Percentiles rank a stretch among this genome's conserved stretches.
Conservation (phyloP, 1,284 basidiomycete genomes). For the Trichosporon coremiiforme region DNA sequence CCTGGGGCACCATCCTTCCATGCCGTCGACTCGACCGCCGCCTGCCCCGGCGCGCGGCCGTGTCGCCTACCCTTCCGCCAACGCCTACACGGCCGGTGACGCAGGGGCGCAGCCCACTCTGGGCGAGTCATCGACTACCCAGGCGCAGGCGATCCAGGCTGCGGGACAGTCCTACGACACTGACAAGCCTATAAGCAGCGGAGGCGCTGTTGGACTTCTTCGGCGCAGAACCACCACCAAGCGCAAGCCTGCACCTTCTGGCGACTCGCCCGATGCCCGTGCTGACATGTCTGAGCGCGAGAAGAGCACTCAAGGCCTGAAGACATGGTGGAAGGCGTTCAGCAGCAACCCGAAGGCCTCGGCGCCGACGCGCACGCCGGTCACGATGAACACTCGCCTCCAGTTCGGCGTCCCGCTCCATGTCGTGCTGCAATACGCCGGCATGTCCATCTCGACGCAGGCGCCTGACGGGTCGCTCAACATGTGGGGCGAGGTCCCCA, state of each 20-base stretch:
- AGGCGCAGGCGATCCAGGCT: conserved; percentile 13
- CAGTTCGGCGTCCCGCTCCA: conserved; percentile 86
- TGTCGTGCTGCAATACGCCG: conserved; percentile 81
- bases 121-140: conserved; percentile 16
- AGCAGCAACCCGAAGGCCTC: conserved; percentile 6
- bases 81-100: conserved; percentile 47
- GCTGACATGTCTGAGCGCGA: conserved; percentile 38
- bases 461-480: conserved; percentile 78
- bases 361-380: conserved; percentile 20
- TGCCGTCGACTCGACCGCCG: conserved; percentile 52
- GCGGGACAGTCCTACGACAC: conserved; percentile 29
- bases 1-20: conserved; percentile 25
- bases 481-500: conserved; percentile 91
- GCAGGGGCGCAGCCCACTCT: conserved; percentile 27
- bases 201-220: conserved; percentile 10
- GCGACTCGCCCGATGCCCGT: conserved; percentile 5
- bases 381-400: conserved; percentile 36
- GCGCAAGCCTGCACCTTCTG: conserved; percentile 1
- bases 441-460: conserved; percentile 92
- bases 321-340: conserved; percentile 82
- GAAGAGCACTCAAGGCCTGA: conserved; percentile 59
- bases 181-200: conserved; percentile 19
- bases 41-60: conserved; percentile 44
- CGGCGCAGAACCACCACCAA: conserved; percentile 16
- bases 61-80: conserved; percentile 48